phyloP scores from a whole-genome alignment of 2,329 filamentous ascomycete genomes.

The Colletotrichum tropicale region DNA sequence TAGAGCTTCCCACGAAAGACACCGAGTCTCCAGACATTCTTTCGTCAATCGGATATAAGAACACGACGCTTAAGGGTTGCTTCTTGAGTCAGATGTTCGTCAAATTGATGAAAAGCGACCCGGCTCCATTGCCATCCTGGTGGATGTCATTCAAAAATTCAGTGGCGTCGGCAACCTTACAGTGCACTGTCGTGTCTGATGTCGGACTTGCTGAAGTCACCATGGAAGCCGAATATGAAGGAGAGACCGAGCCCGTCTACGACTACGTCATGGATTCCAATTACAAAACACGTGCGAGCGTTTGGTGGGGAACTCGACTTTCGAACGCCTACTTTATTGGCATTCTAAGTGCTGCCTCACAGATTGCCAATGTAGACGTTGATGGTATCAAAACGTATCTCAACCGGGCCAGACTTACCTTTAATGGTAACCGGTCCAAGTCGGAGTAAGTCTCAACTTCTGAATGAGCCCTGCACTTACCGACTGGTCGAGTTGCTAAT shows the following conservation, averaged over 20 bases:
- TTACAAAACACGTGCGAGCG: background rate
- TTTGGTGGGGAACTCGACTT: background rate
- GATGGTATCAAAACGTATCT: background rate
- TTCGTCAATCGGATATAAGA: background rate
- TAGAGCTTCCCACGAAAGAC: background rate
- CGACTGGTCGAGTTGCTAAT: too few species aligned
- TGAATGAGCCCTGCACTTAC: too few species aligned
- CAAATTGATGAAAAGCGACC: background rate
- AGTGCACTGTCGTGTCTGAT: background rate
- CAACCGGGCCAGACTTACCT: background rate
- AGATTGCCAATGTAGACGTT: background rate
- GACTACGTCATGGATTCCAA: background rate
- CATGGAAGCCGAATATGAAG: background rate
- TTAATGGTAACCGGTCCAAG: background rate
- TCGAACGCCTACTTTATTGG: background rate
- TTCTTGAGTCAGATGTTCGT: background rate
- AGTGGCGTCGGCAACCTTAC: background rate
- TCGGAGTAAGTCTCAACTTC: background rate
- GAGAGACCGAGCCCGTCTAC: background rate
- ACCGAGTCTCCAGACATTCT: background rate
- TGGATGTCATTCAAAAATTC: background rate
- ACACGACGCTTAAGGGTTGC: background rate
- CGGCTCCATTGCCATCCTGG: background rate
- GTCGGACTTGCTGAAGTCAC: background rate
- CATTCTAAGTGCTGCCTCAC: background rate